Evolutionary conservation across 768 basidiomycete genomes (phyloP).

Genomic region (Rhodotorula kratochvilovae): DNA sequence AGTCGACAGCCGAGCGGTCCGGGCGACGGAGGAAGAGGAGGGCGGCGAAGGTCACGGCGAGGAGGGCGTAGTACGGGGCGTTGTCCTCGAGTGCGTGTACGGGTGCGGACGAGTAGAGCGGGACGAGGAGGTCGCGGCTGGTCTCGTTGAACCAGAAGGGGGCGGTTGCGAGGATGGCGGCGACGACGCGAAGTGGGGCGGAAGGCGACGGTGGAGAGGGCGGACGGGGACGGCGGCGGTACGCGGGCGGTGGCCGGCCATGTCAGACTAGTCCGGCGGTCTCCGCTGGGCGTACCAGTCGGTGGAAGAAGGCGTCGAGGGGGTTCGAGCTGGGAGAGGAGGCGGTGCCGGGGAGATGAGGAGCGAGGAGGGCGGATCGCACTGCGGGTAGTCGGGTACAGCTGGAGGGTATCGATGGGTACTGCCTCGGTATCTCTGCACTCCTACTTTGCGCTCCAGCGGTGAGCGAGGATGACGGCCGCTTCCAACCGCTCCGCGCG

Average conservation of each 20-base stretch:
- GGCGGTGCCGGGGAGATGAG: too few relatives aligned
- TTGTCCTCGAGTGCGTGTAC: not conserved
- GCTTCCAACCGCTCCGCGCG: too few relatives aligned
- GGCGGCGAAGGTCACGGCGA: not conserved
- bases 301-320: too few relatives aligned
- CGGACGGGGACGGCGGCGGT: too few relatives aligned
- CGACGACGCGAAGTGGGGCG: not conserved
- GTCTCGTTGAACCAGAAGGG: slow-evolving; percentile 4
- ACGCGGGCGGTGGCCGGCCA: not conserved
- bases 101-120: slow-evolving; percentile 16
- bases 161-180: not conserved
- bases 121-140: not conserved
- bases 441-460: too few relatives aligned
- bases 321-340: not conserved
- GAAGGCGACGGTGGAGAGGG: not conserved
- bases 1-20: not conserved
- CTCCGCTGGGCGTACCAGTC: too few relatives aligned
- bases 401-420: too few relatives aligned
- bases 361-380: too few relatives aligned
- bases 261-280: not conserved
- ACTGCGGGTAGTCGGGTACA: too few relatives aligned
- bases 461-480: too few relatives aligned
- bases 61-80: not conserved
- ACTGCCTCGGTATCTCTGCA: too few relatives aligned
- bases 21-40: slow-evolving; percentile 1